Evolutionary conservation across 2,329 filamentous ascomycete genomes (phyloP).

Genomic region (Diaporthe sp.): DNA sequence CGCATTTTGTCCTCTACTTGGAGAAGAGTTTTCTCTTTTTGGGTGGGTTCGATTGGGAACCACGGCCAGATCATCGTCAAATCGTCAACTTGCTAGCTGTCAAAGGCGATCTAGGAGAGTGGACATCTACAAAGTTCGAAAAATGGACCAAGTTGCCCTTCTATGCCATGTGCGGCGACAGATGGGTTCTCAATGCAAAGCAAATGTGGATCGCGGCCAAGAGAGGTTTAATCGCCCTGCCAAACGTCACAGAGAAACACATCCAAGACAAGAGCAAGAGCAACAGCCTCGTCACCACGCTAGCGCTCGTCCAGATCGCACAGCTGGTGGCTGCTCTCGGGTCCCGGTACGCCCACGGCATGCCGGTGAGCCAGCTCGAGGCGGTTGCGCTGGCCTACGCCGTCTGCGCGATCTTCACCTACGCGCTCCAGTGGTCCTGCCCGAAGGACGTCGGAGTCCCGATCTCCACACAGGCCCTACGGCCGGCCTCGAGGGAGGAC

Average conservation of each 20-base stretch:
- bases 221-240: not conserved
- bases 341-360: not conserved
- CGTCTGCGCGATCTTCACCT: not conserved
- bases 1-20: not conserved
- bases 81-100: not conserved
- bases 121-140: not conserved
- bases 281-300: not conserved
- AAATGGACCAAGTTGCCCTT: not conserved
- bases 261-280: not conserved
- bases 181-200: not conserved
- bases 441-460: not conserved
- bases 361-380: not conserved
- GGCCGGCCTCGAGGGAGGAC: not conserved
- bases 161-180: not conserved
- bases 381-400: not conserved
- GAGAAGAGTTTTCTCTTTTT: not conserved
- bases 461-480: not conserved
- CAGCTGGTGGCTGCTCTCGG: not conserved
- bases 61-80: not conserved
- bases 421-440: not conserved
- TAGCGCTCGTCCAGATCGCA: not conserved
- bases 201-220: not conserved
- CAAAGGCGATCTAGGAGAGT: not conserved
- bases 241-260: not conserved
- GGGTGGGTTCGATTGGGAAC: not conserved